A percentile compares a stretch with the other conserved stretches of the same genome.
phyloP scores from a whole-genome alignment of 768 basidiomycete genomes.

The Fistulinella prunicolor region DNA sequence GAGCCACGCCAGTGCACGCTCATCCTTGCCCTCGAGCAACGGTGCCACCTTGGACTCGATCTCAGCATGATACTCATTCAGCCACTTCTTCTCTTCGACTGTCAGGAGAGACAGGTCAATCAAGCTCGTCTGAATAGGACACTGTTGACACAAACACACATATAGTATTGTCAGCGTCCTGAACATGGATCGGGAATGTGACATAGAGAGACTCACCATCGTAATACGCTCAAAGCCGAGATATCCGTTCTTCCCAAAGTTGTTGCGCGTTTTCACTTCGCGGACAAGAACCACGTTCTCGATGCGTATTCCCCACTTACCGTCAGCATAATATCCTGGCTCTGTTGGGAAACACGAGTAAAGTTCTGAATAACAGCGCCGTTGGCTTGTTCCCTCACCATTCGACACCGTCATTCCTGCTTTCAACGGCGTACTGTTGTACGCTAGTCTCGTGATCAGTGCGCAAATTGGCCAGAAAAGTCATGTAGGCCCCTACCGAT shows the following conservation, averaged over 20 bases:
- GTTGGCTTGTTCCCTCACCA: conserved; percentile 33
- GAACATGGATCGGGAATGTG: background rate
- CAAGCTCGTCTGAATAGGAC: conserved; percentile 85
- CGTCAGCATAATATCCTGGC: conserved; percentile 91
- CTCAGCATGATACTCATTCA: conserved; percentile 82
- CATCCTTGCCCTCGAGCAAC: conserved; percentile 45
- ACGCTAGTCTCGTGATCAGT: conserved; percentile 38
- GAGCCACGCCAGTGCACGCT: conserved; percentile 25
- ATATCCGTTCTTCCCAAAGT: conserved; percentile 80
- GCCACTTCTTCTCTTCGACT: conserved; percentile 71
- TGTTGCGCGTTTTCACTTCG: conserved; percentile 65
- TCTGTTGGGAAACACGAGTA: conserved; percentile 39
- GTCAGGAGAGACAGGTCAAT: conserved; percentile 63
- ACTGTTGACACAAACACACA: conserved; percentile 36
- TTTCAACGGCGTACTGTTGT: conserved; percentile 71
- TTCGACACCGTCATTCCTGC: conserved; percentile 91
- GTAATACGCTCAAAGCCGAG: conserved; percentile 85
- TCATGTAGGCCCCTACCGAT: conserved; percentile 27
- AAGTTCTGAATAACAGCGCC: background rate
- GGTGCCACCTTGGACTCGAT: conserved; percentile 52
- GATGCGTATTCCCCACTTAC: conserved; percentile 87
- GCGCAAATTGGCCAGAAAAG: background rate
- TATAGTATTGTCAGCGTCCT: background rate
- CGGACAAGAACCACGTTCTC: conserved; percentile 85
- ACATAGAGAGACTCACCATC: conserved; percentile 52